These are phyloP conservation scores for Aspergillus mulundensis DNA, from an alignment of 495 filamentous ascomycete genomes.

Conservation along the genomic window DNA sequence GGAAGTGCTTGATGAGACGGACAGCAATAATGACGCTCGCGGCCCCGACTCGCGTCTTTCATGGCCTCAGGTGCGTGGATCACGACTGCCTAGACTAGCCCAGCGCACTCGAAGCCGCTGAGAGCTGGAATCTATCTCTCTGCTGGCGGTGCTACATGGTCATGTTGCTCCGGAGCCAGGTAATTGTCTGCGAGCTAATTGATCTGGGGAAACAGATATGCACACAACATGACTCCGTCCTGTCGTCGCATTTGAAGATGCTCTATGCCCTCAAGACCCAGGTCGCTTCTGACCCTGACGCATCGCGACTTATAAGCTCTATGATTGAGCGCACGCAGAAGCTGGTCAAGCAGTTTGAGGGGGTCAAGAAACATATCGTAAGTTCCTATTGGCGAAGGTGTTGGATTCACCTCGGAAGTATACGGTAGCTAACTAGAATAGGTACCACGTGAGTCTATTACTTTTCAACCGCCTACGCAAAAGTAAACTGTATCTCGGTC, in stretches of 20 bases:
- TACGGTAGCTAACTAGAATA: background rate
- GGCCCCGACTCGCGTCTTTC: background rate
- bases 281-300: slow-evolving; percentile 20
- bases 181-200: background rate
- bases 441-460: background rate
- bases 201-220: slow-evolving; percentile 25
- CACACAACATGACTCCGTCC: slow-evolving; percentile 31
- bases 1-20: slow-evolving; percentile 10
- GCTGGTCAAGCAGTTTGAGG: slow-evolving; percentile 32
- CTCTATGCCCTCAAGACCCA: slow-evolving; percentile 27
- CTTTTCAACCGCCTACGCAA: background rate
- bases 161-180: background rate
- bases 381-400: slow-evolving; percentile 8
- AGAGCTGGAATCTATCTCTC: too few species aligned
- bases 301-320: slow-evolving; percentile 24
- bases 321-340: slow-evolving; percentile 39
- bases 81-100: background rate
- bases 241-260: slow-evolving; percentile 34
- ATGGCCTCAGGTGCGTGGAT: slow-evolving; percentile 21
- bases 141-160: too few species aligned
- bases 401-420: background rate
- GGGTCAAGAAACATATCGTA: slow-evolving; percentile 33
- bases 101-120: too few species aligned
- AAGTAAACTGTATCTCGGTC: background rate
- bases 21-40: background rate